Evolutionary conservation across 192 early-diverging fungal species (phyloP).

Genomic region (Gamsiella multidivaricata): DNA sequence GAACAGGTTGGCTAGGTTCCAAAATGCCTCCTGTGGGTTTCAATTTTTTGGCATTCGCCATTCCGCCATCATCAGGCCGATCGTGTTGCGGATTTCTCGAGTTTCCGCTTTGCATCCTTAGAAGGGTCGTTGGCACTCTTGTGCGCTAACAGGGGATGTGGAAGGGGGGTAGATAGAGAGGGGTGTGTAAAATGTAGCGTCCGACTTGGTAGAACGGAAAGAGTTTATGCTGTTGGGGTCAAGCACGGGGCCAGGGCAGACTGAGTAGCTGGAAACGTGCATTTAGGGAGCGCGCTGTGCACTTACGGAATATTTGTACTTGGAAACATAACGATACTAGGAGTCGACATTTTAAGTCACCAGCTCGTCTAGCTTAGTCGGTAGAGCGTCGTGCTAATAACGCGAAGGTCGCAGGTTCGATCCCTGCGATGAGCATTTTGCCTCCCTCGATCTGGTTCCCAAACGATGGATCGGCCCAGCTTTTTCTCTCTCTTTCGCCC

Average conservation of each 20-base stretch:
- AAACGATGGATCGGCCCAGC: too few relatives aligned
- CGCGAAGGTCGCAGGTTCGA: conserved; percentile 74
- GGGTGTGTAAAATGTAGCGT: conserved; percentile 3
- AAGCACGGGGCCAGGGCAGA: too few relatives aligned
- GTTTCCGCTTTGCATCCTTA: background rate
- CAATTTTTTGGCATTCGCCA: conserved; percentile 4
- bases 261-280: too few relatives aligned
- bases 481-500: too few relatives aligned
- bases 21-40: background rate
- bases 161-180: background rate
- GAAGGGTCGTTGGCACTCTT: conserved; percentile 11
- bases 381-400: conserved; percentile 77
- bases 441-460: too few relatives aligned
- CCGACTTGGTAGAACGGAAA: background rate
- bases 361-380: conserved; percentile 67
- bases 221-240: too few relatives aligned
- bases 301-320: too few relatives aligned
- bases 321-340: too few relatives aligned
- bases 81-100: background rate
- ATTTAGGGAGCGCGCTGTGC: too few relatives aligned
- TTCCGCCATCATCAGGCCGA: background rate
- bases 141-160: conserved; percentile 4
- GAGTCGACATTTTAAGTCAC: too few relatives aligned
- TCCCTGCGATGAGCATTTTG: conserved; percentile 65
- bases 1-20: too few relatives aligned